Conservation (phyloP, 495 filamentous ascomycete species). For the Hypoxylon rickii region DNA sequence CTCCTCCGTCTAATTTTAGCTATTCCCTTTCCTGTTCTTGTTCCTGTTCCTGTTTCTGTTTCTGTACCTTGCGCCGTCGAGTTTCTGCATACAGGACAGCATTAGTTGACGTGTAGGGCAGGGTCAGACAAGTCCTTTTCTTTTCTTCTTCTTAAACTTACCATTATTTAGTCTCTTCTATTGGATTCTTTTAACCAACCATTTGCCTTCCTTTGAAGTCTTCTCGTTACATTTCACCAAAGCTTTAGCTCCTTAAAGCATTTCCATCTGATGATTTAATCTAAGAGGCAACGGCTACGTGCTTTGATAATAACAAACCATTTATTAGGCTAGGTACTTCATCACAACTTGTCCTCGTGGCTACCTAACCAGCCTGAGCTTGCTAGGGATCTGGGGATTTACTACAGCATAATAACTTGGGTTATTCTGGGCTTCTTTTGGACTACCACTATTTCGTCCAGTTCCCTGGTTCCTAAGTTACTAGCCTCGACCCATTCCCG, state of each 20-base stretch:
- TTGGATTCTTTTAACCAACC: neutral
- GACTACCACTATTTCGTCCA: no score
- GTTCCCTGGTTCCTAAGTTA: no score
- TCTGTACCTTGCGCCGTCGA: constrained; percentile 31
- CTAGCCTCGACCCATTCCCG: constrained; percentile 7
- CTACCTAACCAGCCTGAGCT: no score
- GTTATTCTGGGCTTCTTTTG: neutral
- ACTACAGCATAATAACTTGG: no score
- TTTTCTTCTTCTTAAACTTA: no score
- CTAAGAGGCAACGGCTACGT: constrained; percentile 14
- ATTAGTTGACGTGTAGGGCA: constrained; percentile 24
- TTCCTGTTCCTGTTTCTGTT: constrained; percentile 26
- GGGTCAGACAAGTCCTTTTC: constrained; percentile 27
- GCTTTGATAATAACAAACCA: constrained; percentile 33
- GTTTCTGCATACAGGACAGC: constrained; percentile 17
- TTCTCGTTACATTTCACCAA: no score
- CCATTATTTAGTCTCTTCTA: constrained; percentile 1
- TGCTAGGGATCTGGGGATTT: no score
- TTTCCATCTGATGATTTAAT: neutral
- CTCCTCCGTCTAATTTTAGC: constrained; percentile 18
- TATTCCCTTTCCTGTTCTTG: constrained; percentile 21
- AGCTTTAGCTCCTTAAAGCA: no score
- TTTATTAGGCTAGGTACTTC: constrained; percentile 7
- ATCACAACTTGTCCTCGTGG: neutral
- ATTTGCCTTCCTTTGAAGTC: no score